These are phyloP conservation scores for Dryadomyces quercivorus DNA, from an alignment of 2,329 filamentous ascomycete genomes.

Conservation along the genomic window DNA sequence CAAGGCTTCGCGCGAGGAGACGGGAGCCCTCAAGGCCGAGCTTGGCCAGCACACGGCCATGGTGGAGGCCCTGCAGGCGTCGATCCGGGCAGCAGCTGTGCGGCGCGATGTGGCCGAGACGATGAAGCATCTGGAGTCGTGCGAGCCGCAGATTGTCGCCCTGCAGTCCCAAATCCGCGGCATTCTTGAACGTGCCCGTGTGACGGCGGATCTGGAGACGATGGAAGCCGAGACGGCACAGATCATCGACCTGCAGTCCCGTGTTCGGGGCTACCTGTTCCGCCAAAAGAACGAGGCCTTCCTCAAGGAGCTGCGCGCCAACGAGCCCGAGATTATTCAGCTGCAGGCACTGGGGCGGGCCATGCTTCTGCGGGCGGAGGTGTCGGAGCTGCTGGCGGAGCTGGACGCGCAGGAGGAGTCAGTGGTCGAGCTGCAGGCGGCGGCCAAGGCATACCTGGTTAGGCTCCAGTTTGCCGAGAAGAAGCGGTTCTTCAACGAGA, in stretches of 20 bases:
- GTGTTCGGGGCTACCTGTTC: slow-evolving; percentile 51
- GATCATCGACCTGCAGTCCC: slow-evolving; percentile 53
- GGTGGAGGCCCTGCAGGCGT: slow-evolving; percentile 36
- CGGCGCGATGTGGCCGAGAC: slow-evolving; percentile 35
- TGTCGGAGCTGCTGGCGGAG: slow-evolving; percentile 63
- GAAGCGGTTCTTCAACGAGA: slow-evolving; percentile 78
- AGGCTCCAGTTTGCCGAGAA: slow-evolving; percentile 71
- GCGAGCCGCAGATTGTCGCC: slow-evolving; percentile 32
- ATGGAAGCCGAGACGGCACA: slow-evolving; percentile 45
- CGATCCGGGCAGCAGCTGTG: slow-evolving; percentile 42
- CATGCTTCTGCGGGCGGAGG: slow-evolving; percentile 61
- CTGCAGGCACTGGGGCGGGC: slow-evolving; percentile 70
- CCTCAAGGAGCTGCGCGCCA: slow-evolving; percentile 56
- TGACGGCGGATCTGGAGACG: slow-evolving; percentile 36
- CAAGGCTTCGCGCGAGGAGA: slow-evolving; percentile 30
- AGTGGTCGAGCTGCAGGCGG: slow-evolving; percentile 62
- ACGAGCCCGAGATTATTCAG: slow-evolving; percentile 52
- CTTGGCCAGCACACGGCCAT: slow-evolving; percentile 29
- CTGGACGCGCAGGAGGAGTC: slow-evolving; percentile 75
- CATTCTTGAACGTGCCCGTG: slow-evolving; percentile 41
- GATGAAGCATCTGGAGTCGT: slow-evolving; percentile 33
- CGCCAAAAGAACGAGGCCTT: slow-evolving; percentile 49
- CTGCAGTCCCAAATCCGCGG: slow-evolving; percentile 51
- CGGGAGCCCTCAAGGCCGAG: slow-evolving; percentile 33
- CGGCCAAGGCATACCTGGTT: slow-evolving; percentile 61